Evolutionary conservation across 2,329 filamentous ascomycete species (phyloP).

Genomic region (Fusarium scirpi): DNA sequence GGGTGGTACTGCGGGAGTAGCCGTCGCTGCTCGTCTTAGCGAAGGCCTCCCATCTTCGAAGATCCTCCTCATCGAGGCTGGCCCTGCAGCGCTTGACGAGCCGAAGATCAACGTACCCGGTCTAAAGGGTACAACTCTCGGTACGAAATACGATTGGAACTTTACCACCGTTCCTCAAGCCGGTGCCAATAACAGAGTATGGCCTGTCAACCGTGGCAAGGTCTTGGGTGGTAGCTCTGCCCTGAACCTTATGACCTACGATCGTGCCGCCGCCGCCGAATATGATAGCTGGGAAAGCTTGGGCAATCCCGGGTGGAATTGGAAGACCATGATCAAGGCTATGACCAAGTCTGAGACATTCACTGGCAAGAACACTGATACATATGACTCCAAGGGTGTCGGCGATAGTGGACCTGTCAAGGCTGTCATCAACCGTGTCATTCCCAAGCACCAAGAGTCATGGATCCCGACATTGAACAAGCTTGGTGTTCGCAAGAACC

Average conservation of each 20-base stretch:
- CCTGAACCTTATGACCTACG: slow-evolving; percentile 50
- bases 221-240: slow-evolving; percentile 49
- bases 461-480: slow-evolving; percentile 59
- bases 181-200: slow-evolving; percentile 37
- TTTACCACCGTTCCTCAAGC: slow-evolving; percentile 47
- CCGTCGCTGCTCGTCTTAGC: slow-evolving; percentile 49
- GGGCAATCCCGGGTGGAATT: slow-evolving; percentile 55
- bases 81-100: slow-evolving; percentile 10
- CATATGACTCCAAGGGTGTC: slow-evolving; percentile 37
- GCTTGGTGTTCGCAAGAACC: slow-evolving; percentile 53
- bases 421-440: slow-evolving; percentile 55
- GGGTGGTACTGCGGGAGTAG: slow-evolving; percentile 50
- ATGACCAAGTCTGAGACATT: slow-evolving; percentile 38
- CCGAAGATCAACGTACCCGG: slow-evolving; percentile 25
- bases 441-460: slow-evolving; percentile 56
- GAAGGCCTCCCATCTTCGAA: slow-evolving; percentile 41
- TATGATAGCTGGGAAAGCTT: slow-evolving; percentile 54
- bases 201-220: slow-evolving; percentile 42
- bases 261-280: slow-evolving; percentile 44
- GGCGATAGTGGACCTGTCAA: slow-evolving; percentile 35
- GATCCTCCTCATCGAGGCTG: slow-evolving; percentile 20
- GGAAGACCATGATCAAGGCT: slow-evolving; percentile 43
- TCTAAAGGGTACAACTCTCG: slow-evolving; percentile 30
- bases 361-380: slow-evolving; percentile 41
- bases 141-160: slow-evolving; percentile 48